Percentiles rank a stretch among this genome's conserved stretches.
These are phyloP conservation scores for Metarhizium sp. DNA, from an alignment of 2,329 filamentous ascomycete genomes.

Conservation along the genomic window DNA sequence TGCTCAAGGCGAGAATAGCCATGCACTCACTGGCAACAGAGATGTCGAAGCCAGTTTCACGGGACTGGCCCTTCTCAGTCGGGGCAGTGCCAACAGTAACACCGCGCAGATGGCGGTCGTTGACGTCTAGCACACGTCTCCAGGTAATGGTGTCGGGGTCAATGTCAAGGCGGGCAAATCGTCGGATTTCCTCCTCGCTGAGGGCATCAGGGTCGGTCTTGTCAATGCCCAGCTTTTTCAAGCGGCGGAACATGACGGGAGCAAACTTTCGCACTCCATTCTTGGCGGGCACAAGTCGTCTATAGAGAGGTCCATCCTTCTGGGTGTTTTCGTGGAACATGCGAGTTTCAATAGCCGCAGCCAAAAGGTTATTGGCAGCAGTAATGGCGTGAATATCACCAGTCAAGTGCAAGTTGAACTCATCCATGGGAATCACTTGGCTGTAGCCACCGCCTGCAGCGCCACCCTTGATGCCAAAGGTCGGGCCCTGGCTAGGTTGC, in stretches of 20 bases:
- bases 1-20: slow-evolving; percentile 93
- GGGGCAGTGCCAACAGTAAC: slow-evolving; percentile 81
- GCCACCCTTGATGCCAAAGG: slow-evolving; percentile 97
- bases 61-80: slow-evolving; percentile 81
- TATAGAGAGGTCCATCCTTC: slow-evolving; percentile 81
- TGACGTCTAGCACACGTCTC: slow-evolving; percentile 92
- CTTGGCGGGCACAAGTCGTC: slow-evolving; percentile 78
- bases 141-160: slow-evolving; percentile 96
- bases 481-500: slow-evolving; percentile 93
- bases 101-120: slow-evolving; percentile 85
- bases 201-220: slow-evolving; percentile 91
- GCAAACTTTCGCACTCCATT: slow-evolving; percentile 82
- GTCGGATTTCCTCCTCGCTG: slow-evolving; percentile 76
- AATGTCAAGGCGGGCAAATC: slow-evolving; percentile 91
- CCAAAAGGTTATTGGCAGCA: slow-evolving; percentile 92
- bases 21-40: slow-evolving; percentile 97
- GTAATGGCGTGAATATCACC: slow-evolving; percentile 97
- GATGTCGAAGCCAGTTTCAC: slow-evolving; percentile 93
- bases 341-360: slow-evolving; percentile 91
- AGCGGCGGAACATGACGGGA: slow-evolving; percentile 82
- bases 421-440: slow-evolving; percentile 99
- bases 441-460: slow-evolving; percentile 96
- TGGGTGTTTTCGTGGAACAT: slow-evolving; percentile 98
- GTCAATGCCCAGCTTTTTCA: slow-evolving; percentile 92
- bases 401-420: slow-evolving; percentile 96